These are phyloP conservation scores for Penicillium capsulatum DNA, from an alignment of 2,329 filamentous ascomycete species.

Conservation along the genomic window DNA sequence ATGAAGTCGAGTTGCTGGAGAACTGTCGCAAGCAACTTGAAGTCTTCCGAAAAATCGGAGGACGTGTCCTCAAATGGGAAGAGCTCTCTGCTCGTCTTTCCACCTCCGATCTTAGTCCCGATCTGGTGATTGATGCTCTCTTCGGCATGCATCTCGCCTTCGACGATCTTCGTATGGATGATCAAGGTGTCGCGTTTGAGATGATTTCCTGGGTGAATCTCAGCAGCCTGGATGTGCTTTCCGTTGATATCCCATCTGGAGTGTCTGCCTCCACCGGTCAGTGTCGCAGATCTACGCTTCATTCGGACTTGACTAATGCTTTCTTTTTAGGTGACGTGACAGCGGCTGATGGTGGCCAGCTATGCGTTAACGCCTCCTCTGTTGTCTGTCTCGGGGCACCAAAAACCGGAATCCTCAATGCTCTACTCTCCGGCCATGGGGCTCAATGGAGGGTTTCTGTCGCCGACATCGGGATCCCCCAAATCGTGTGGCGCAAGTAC, in stretches of 20 bases:
- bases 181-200: slow-evolving; percentile 79
- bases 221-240: slow-evolving; percentile 74
- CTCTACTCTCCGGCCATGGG: slow-evolving; percentile 60
- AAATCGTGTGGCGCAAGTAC: slow-evolving; percentile 78
- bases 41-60: slow-evolving; percentile 78
- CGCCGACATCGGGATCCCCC: slow-evolving; percentile 79
- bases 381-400: slow-evolving; percentile 84
- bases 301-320: slow-evolving; percentile 12
- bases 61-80: slow-evolving; percentile 62
- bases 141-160: slow-evolving; percentile 84
- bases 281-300: slow-evolving; percentile 41
- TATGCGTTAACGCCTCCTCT: slow-evolving; percentile 77
- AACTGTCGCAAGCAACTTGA: slow-evolving; percentile 76
- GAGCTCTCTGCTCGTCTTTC: slow-evolving; percentile 50
- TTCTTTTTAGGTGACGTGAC: slow-evolving; percentile 47
- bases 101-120: slow-evolving; percentile 61
- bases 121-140: slow-evolving; percentile 82
- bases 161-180: slow-evolving; percentile 76
- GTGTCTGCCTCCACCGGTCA: slow-evolving; percentile 74
- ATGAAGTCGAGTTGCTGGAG: slow-evolving; percentile 74
- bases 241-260: slow-evolving; percentile 87
- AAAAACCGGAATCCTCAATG: slow-evolving; percentile 76
- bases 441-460: slow-evolving; percentile 70
- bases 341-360: slow-evolving; percentile 65
- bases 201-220: slow-evolving; percentile 93